phyloP scores from a whole-genome alignment of 257 asterid species.

The Przewalskia tangutica region DNA sequence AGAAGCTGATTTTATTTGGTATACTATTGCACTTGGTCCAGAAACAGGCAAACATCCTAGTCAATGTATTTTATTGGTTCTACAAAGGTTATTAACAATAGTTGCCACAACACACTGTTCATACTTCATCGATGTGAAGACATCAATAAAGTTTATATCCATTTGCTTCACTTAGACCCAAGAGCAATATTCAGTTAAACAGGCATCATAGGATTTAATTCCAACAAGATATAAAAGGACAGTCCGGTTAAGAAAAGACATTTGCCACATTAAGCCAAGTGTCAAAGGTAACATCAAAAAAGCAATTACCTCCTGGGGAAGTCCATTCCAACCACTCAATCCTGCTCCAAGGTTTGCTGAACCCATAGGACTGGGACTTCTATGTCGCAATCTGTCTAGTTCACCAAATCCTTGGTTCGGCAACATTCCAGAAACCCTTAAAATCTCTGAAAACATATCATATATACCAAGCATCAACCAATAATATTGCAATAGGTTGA shows the following conservation, averaged over 20 bases:
- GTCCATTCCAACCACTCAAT: slow-evolving; percentile 71
- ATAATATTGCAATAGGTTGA: neutral
- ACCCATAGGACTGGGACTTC: slow-evolving; percentile 99
- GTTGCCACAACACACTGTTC: neutral
- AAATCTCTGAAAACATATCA: slow-evolving; percentile 37
- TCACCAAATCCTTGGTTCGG: slow-evolving; percentile 76
- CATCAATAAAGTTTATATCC: neutral
- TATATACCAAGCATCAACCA: neutral
- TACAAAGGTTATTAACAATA: neutral
- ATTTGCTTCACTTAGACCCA: no score
- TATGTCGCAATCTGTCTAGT: slow-evolving; percentile 71
- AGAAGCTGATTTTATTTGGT: neutral
- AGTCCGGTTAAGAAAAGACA: neutral
- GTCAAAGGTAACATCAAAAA: neutral
- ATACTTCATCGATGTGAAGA: neutral
- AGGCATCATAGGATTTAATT: neutral
- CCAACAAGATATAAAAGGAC: neutral
- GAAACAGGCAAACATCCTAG: neutral
- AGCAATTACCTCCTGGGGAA: slow-evolving; percentile 59
- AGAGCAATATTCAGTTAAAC: no score
- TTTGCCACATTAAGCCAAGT: neutral
- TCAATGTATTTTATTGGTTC: neutral
- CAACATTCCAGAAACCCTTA: slow-evolving; percentile 69
- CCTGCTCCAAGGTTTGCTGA: slow-evolving; percentile 67
- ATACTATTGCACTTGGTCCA: neutral